Evolutionary conservation across 768 basidiomycete species (phyloP).

Genomic region (Aureoboletus auriporus): DNA sequence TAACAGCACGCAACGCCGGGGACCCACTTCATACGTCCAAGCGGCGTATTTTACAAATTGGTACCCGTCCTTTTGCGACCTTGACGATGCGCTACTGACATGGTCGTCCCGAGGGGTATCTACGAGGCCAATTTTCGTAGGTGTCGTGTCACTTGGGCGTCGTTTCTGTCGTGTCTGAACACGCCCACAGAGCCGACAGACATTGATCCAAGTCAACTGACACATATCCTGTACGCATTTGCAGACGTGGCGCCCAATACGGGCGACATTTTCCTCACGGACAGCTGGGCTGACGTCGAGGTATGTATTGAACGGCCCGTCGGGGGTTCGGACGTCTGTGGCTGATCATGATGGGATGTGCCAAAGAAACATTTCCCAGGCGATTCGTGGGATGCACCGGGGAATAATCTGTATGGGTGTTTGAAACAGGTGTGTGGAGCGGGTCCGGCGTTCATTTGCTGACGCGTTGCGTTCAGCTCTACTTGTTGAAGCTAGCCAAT

Average conservation of each 20-base stretch:
- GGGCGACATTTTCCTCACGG: constrained; percentile 64
- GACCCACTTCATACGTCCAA: constrained; percentile 26
- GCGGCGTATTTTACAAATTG: constrained; percentile 37
- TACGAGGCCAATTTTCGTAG: constrained; percentile 62
- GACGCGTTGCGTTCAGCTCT: constrained; percentile 25
- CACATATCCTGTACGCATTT: constrained; percentile 79
- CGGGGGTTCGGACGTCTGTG: not conserved
- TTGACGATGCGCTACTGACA: not conserved
- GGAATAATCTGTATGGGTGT: constrained; percentile 78
- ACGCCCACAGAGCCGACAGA: constrained; percentile 54
- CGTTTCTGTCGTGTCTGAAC: not conserved
- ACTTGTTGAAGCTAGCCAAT: constrained; percentile 56
- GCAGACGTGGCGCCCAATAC: constrained; percentile 63
- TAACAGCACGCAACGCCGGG: constrained; percentile 9
- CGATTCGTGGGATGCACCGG: constrained; percentile 70
- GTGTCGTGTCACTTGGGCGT: constrained; percentile 13
- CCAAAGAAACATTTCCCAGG: constrained; percentile 64
- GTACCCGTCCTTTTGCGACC: constrained; percentile 7
- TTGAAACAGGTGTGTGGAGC: constrained; percentile 61
- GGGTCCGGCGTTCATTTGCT: not conserved
- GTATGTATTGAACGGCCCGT: constrained; percentile 25
- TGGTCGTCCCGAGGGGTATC: constrained; percentile 41
- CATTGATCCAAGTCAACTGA: constrained; percentile 55
- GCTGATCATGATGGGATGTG: constrained; percentile 1
- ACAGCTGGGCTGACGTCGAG: constrained; percentile 71